phyloP scores from a whole-genome alignment of 129 eudicot genomes.

The Chrysanthemum makinoi region DNA sequence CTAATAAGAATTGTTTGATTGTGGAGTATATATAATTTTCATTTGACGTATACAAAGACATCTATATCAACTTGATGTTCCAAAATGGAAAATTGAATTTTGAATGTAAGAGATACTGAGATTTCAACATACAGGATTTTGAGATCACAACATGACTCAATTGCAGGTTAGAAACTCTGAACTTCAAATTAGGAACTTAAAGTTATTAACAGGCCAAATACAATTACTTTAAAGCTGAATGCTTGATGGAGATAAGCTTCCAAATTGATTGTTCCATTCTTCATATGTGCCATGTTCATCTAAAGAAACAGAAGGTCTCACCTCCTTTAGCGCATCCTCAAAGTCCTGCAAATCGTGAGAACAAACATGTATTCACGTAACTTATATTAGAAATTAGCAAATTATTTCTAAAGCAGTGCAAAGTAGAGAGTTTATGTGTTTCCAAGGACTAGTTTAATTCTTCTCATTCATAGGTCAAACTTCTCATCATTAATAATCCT shows the following conservation, averaged over 20 bases:
- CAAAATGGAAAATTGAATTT: background rate
- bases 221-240: slow-evolving; percentile 11
- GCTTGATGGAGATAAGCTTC: slow-evolving; percentile 57
- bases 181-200: background rate
- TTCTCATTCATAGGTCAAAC: no score
- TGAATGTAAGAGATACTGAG: background rate
- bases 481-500: no score
- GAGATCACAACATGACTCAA: background rate
- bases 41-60: background rate
- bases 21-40: background rate
- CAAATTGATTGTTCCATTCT: slow-evolving; percentile 81
- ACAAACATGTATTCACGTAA: no score
- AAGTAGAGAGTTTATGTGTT: no score
- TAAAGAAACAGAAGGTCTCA: no score
- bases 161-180: background rate
- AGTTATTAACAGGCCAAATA: background rate
- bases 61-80: background rate
- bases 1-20: no score
- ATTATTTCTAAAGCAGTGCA: no score
- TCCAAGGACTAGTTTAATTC: no score
- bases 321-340: no score
- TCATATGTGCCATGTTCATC: slow-evolving; percentile 35
- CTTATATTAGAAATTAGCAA: no score
- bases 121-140: background rate
- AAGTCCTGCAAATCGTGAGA: no score